Conservation (phyloP, 2,329 filamentous ascomycete species). For the Arthrobotrys sphaeroides region DNA sequence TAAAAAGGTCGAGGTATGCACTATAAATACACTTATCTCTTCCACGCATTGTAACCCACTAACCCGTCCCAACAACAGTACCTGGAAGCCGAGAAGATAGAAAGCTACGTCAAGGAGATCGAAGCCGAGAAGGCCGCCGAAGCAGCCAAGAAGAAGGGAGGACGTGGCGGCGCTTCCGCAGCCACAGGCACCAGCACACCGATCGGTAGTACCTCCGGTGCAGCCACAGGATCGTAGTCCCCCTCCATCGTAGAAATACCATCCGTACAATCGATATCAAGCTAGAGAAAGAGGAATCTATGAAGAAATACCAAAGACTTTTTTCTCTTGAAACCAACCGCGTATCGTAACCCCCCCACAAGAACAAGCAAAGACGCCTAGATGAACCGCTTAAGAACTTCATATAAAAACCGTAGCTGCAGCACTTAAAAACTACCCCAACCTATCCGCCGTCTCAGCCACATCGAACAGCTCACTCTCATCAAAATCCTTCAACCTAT, state of each 20-base stretch:
- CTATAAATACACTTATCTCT: background rate
- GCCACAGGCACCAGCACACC: constrained; percentile 61
- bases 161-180: constrained; percentile 63
- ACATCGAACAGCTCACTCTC: constrained; percentile 58
- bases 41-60: background rate
- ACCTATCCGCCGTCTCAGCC: constrained; percentile 54
- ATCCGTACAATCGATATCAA: constrained; percentile 9
- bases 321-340: constrained; percentile 2
- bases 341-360: background rate
- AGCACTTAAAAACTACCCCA: constrained; percentile 25
- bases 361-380: constrained; percentile 22
- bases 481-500: constrained; percentile 72
- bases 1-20: constrained; percentile 74
- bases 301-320: constrained; percentile 5
- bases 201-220: constrained; percentile 13
- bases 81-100: constrained; percentile 93
- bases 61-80: constrained; percentile 61
- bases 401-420: background rate
- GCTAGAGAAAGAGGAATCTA: background rate
- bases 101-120: constrained; percentile 97
- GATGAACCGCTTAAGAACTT: constrained; percentile 36
- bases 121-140: constrained; percentile 99
- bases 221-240: constrained; percentile 29
- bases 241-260: background rate
- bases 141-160: constrained; percentile 94